Conservation (phyloP, 1,284 basidiomycete genomes). For the Sporisorium exsertum region DNA sequence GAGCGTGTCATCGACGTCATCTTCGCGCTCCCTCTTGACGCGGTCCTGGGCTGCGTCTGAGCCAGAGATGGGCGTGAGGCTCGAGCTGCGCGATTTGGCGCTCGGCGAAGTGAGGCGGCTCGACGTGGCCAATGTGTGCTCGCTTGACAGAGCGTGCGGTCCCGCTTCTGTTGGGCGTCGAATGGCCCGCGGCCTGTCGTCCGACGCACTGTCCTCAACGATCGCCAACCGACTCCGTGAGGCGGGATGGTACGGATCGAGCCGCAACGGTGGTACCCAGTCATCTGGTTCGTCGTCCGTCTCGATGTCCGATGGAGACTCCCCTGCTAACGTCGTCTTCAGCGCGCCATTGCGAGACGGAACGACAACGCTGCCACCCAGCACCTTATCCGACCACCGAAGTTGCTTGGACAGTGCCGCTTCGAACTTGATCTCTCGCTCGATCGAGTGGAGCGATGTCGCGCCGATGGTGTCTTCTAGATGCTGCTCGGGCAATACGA, state of each 20-base stretch:
- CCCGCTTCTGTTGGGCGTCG: background rate
- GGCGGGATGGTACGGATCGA: conserved; percentile 15
- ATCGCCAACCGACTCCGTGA: conserved; percentile 8
- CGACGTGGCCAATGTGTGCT: background rate
- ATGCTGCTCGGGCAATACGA: background rate
- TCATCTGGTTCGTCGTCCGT: background rate
- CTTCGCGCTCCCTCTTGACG: conserved; percentile 17
- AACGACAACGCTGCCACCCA: background rate
- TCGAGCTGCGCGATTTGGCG: background rate
- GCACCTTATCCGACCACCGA: conserved; percentile 19
- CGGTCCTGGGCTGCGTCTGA: background rate
- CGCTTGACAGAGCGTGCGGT: background rate
- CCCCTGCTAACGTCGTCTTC: background rate
- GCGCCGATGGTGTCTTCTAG: conserved; percentile 16
- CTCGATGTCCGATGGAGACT: background rate
- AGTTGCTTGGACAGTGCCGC: conserved; percentile 10
- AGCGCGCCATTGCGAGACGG: background rate
- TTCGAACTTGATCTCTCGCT: conserved; percentile 31
- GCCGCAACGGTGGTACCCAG: conserved; percentile 12
- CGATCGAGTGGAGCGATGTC: conserved; percentile 17
- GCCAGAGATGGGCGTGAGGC: background rate
- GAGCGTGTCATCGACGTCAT: background rate
- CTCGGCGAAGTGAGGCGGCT: background rate
- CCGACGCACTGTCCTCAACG: background rate
- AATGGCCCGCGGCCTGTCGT: background rate